Percentiles rank a stretch among this genome's conserved stretches.
These are phyloP conservation scores for Carex sylvatica DNA, from an alignment of 202 grass and related monocot genomes.

Conservation along the genomic window DNA sequence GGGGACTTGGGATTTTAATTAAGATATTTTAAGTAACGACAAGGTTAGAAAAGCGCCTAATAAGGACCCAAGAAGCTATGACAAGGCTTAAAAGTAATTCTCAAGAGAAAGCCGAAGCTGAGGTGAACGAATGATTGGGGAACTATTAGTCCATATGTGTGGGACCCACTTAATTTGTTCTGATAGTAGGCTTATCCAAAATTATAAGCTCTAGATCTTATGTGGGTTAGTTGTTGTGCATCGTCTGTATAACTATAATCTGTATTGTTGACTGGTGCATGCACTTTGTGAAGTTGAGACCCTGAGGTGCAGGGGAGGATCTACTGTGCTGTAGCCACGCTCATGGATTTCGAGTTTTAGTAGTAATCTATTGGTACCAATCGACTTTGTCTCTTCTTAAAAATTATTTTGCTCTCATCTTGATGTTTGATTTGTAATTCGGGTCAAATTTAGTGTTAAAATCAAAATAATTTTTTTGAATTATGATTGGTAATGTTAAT, in stretches of 20 bases:
- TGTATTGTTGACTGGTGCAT: too few relatives aligned
- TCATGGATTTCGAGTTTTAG: too few relatives aligned
- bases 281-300: too few relatives aligned
- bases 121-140: neutral
- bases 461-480: too few relatives aligned
- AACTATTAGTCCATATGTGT: neutral
- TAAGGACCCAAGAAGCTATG: neutral
- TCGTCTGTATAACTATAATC: neutral
- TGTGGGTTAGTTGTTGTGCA: neutral
- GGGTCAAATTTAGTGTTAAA: too few relatives aligned
- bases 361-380: too few relatives aligned
- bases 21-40: conserved; percentile 5
- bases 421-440: too few relatives aligned
- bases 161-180: neutral
- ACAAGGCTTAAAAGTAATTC: neutral
- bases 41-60: neutral
- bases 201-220: neutral
- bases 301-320: too few relatives aligned
- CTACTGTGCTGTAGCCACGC: too few relatives aligned
- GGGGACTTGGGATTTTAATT: neutral
- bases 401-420: too few relatives aligned
- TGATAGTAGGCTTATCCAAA: neutral
- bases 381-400: too few relatives aligned
- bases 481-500: too few relatives aligned
- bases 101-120: neutral